phyloP scores from a whole-genome alignment of 257 asterid genomes.

The Capsicum rhomboideum region DNA sequence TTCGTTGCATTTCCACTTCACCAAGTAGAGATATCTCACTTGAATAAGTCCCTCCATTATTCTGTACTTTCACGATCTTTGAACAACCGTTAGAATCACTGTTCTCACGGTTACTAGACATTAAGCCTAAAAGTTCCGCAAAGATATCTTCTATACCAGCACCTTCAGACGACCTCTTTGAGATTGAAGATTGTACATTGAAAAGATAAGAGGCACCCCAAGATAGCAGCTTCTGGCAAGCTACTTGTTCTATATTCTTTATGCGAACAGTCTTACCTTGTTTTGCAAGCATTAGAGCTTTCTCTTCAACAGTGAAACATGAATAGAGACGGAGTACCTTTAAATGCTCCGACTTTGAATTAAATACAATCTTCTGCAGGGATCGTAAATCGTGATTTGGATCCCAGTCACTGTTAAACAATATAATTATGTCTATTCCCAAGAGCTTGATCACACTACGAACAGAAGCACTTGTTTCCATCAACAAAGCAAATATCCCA shows the following conservation, averaged over 20 bases:
- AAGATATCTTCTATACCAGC: slow-evolving; percentile 41
- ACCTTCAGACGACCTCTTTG: slow-evolving; percentile 13
- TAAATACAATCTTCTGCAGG: slow-evolving; percentile 34
- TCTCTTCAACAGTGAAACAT: slow-evolving; percentile 46
- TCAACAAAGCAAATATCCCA: slow-evolving; percentile 27
- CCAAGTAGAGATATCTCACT: slow-evolving; percentile 30
- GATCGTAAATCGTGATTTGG: slow-evolving; percentile 47
- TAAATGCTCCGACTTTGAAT: slow-evolving; percentile 35
- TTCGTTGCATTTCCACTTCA: slow-evolving; percentile 26
- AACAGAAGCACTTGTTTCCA: slow-evolving; percentile 45
- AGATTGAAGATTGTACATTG: slow-evolving; percentile 5
- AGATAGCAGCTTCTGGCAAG: slow-evolving; percentile 32
- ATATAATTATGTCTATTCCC: slow-evolving; percentile 32
- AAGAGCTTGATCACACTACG: slow-evolving; percentile 27
- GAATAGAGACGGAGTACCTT: slow-evolving; percentile 58
- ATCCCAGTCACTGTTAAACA: slow-evolving; percentile 62
- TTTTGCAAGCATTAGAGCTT: slow-evolving; percentile 39
- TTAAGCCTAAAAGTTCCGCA: slow-evolving; percentile 28
- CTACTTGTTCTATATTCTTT: slow-evolving; percentile 13
- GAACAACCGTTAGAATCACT: background rate
- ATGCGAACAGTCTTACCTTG: slow-evolving; percentile 27
- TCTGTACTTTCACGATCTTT: slow-evolving; percentile 21
- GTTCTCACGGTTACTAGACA: slow-evolving; percentile 21
- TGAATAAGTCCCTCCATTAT: slow-evolving; percentile 26
- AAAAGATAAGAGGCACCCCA: slow-evolving; percentile 54